phyloP scores from a whole-genome alignment of 176 grass and related monocot genomes.

The Carex scoparia region DNA sequence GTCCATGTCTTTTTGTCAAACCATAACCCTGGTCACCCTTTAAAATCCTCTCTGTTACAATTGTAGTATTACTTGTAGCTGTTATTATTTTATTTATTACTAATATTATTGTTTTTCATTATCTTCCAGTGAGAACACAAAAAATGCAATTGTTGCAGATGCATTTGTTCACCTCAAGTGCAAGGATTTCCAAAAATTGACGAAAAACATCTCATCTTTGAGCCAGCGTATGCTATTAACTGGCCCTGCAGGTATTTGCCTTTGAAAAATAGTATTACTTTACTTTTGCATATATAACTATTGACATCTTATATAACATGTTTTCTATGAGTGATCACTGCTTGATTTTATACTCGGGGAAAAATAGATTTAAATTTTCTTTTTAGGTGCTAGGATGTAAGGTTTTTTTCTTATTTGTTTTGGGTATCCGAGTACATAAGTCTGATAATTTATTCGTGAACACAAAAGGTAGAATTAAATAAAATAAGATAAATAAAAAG shows the following conservation, averaged over 20 bases:
- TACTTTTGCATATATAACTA: slow-evolving; percentile 16
- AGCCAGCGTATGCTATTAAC: slow-evolving; percentile 78
- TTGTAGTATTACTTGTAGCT: not conserved
- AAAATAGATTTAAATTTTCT: not conserved
- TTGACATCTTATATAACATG: not conserved
- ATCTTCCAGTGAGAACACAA: slow-evolving; percentile 70
- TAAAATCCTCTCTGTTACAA: not conserved
- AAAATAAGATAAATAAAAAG: slow-evolving; percentile 14
- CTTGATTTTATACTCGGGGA: not conserved
- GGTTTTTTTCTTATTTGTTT: not conserved
- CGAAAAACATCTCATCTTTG: slow-evolving; percentile 80
- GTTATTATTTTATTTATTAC: not conserved
- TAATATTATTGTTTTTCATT: slow-evolving; percentile 32
- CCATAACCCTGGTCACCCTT: not conserved
- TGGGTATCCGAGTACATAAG: not conserved
- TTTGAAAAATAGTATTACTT: not conserved
- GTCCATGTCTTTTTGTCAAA: not conserved
- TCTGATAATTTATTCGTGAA: slow-evolving; percentile 14
- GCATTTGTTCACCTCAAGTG: slow-evolving; percentile 86
- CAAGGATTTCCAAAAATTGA: slow-evolving; percentile 63
- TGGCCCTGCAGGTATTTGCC: slow-evolving; percentile 74
- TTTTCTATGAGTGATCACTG: not conserved
- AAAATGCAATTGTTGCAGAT: slow-evolving; percentile 60
- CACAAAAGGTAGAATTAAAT: not conserved
- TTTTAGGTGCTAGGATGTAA: not conserved